These are phyloP conservation scores for Gentiana macrophylla DNA, from an alignment of 257 asterid species.

Conservation along the genomic window DNA sequence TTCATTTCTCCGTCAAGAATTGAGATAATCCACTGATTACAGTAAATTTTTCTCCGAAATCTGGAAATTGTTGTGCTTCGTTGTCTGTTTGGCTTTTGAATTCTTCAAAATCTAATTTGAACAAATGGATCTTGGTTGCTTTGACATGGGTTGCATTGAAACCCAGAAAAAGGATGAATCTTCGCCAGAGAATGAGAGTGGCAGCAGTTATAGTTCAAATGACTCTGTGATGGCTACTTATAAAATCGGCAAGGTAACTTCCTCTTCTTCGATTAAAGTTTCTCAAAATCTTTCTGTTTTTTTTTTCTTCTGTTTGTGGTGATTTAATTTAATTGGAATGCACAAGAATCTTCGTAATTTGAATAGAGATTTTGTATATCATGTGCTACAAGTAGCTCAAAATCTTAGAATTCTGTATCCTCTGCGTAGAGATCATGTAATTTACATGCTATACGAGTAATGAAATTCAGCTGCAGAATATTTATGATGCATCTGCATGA, in stretches of 20 bases:
- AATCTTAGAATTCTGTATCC: no score
- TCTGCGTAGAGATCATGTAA: no score
- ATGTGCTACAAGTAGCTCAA: no score
- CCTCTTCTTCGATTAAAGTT: background rate
- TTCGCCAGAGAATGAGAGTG: conserved; percentile 20
- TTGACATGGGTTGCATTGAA: conserved; percentile 45
- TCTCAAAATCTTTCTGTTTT: background rate
- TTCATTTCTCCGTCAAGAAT: conserved; percentile 9
- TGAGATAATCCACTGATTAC: conserved; percentile 10
- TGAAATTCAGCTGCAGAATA: no score
- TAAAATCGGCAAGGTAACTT: conserved; percentile 55
- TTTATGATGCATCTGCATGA: no score
- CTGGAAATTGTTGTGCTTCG: background rate
- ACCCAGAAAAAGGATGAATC: conserved; percentile 25
- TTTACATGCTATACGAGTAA: no score
- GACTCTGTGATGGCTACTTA: conserved; percentile 43
- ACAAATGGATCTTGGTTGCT: conserved; percentile 76
- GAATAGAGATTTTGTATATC: no score
- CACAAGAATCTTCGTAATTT: no score
- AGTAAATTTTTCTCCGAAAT: conserved; percentile 2
- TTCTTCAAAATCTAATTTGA: background rate
- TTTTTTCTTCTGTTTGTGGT: background rate
- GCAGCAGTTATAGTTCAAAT: conserved; percentile 27
- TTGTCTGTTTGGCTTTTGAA: conserved; percentile 6
- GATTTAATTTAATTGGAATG: background rate